A percentile compares a stretch with the other conserved stretches of the same genome.
phyloP scores from a whole-genome alignment of 2,329 filamentous ascomycete genomes.

The Xylaria sp. region DNA sequence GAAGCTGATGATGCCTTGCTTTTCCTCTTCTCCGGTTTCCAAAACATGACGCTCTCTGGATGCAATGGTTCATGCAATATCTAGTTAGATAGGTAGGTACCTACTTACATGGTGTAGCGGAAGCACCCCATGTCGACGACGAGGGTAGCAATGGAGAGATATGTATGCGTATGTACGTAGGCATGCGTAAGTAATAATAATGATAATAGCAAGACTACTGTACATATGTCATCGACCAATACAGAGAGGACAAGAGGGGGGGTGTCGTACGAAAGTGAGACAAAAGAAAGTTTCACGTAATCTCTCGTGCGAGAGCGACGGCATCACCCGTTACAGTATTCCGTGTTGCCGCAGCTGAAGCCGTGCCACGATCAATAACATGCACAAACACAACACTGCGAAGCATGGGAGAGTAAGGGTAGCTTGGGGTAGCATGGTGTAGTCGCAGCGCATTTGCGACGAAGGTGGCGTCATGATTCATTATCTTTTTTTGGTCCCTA shows the following conservation, averaged over 20 bases:
- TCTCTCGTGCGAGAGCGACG: constrained; percentile 17
- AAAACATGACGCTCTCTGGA: constrained; percentile 9
- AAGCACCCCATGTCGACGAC: not conserved
- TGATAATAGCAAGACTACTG: not conserved
- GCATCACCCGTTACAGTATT: constrained; percentile 36
- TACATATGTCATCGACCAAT: constrained; percentile 7
- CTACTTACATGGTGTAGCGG: not conserved
- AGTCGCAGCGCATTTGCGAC: constrained; percentile 13
- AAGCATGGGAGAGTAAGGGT: constrained; percentile 1
- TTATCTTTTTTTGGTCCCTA: constrained; percentile 9
- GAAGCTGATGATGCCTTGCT: constrained; percentile 10
- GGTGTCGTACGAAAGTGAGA: constrained; percentile 16
- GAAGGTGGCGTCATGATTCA: constrained; percentile 18
- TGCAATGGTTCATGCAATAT: constrained; percentile 27
- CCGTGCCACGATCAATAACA: constrained; percentile 26
- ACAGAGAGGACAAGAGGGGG: constrained; percentile 8
- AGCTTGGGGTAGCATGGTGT: constrained; percentile 12
- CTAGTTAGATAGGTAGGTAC: constrained; percentile 16
- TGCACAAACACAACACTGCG: not conserved
- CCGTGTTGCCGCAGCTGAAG: constrained; percentile 35
- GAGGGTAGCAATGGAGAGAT: not conserved
- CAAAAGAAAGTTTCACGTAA: constrained; percentile 26
- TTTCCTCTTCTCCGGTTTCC: not conserved
- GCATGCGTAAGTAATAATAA: not conserved
- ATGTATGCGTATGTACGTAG: not conserved